A percentile compares a stretch with the other conserved stretches of the same genome.
phyloP scores from a whole-genome alignment of 2,329 filamentous ascomycete genomes.

The Neofusicoccum ribis region DNA sequence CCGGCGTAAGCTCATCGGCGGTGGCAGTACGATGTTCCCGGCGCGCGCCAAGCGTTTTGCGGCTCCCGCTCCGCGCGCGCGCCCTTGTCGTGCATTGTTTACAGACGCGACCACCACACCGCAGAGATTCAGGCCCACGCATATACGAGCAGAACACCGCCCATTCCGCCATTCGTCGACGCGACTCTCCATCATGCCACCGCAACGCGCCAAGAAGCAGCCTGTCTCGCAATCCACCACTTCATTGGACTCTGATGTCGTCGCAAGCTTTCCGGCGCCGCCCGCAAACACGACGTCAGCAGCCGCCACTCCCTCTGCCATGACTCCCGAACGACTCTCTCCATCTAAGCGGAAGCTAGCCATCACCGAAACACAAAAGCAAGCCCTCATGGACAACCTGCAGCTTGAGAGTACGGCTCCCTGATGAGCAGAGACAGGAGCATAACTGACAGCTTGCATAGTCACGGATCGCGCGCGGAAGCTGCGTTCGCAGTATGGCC shows the following conservation, averaged over 20 bases:
- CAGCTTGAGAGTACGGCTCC: slow-evolving; percentile 74
- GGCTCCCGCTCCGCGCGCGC: slow-evolving; percentile 3
- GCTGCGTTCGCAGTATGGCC: slow-evolving; percentile 81
- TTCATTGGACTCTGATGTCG: not conserved
- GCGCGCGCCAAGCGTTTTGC: slow-evolving; percentile 9
- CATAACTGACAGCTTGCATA: slow-evolving; percentile 38
- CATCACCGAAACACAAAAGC: slow-evolving; percentile 65
- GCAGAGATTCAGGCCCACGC: not conserved
- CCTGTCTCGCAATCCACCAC: not conserved
- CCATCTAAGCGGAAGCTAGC: slow-evolving; percentile 16
- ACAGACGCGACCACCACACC: slow-evolving; percentile 7
- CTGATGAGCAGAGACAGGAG: not conserved
- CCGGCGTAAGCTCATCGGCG: slow-evolving; percentile 3
- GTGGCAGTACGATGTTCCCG: slow-evolving; percentile 11
- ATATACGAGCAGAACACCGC: not conserved
- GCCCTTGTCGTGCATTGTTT: slow-evolving; percentile 8
- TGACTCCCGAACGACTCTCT: slow-evolving; percentile 25
- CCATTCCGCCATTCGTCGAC: not conserved
- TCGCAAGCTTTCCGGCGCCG: slow-evolving; percentile 7
- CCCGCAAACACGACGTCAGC: slow-evolving; percentile 22
- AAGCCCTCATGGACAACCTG: slow-evolving; percentile 83
- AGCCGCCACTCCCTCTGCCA: slow-evolving; percentile 14
- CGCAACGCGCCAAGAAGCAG: slow-evolving; percentile 17
- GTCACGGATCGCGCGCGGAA: slow-evolving; percentile 86
- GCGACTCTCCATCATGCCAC: slow-evolving; percentile 1